Percentiles rank a stretch among this genome's conserved stretches.
These are phyloP conservation scores for Phytophthora idaei DNA, from an alignment of 352 stramenopile species.

Conservation along the genomic window DNA sequence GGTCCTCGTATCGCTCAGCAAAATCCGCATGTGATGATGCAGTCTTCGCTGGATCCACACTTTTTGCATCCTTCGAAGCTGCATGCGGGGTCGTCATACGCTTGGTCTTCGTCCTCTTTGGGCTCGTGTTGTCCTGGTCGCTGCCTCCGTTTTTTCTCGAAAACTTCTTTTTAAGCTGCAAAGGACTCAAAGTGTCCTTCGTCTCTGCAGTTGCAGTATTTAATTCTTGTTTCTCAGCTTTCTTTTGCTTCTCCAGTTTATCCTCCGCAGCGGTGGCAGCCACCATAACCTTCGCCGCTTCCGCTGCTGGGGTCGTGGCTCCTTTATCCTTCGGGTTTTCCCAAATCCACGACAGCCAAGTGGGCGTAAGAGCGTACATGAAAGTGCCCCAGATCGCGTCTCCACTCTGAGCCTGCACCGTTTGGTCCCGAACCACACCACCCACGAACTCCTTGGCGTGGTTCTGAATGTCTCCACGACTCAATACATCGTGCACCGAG, in stretches of 20 bases:
- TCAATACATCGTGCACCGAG: conserved; percentile 79
- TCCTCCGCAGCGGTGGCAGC: conserved; percentile 41
- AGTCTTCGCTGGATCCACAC: conserved; percentile 1
- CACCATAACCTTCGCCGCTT: conserved; percentile 40
- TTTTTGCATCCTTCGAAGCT: conserved; percentile 10
- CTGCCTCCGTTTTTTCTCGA: conserved; percentile 7
- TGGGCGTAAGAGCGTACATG: conserved; percentile 78
- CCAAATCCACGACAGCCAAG: conserved; percentile 84
- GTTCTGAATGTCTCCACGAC: conserved; percentile 72
- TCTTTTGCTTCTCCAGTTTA: conserved; percentile 30
- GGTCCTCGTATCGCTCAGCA: conserved; percentile 39
- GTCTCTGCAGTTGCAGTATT: neutral
- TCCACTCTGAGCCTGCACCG: conserved; percentile 76
- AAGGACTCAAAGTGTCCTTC: conserved; percentile 7
- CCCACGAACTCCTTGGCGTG: conserved; percentile 87
- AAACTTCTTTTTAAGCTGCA: conserved; percentile 20
- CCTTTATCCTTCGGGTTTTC: conserved; percentile 27
- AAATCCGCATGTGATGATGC: conserved; percentile 34
- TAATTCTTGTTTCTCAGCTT: conserved; percentile 7
- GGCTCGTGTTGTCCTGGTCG: neutral
- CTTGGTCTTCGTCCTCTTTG: conserved; percentile 28
- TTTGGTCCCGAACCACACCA: conserved; percentile 81
- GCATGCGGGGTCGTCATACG: conserved; percentile 4
- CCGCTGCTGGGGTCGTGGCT: conserved; percentile 17
- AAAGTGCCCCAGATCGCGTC: conserved; percentile 84